Base-by-base conservation (phyloP, 352 stramenopile genomes). In the Phytopythium litorale region DNA sequence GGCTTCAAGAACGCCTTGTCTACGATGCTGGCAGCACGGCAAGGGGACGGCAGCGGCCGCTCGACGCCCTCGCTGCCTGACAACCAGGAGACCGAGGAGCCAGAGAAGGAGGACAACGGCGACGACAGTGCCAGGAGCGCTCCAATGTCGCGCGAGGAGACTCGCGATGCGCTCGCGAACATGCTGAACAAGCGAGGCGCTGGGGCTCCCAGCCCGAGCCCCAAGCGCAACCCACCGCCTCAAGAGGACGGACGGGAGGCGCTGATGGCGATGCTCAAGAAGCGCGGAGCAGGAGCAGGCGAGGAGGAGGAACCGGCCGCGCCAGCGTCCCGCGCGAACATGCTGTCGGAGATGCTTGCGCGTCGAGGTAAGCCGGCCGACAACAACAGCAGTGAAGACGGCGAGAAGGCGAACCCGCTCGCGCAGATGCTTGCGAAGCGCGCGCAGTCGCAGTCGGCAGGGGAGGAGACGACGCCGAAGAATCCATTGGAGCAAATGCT, bases 391-490 rank as follows among this genome's bases (percentile, higher is more conserved):
- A 51, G 23, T 23, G 54, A 63, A 9, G 35, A 50, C 1, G 45
- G 46, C 2, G 71, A 67, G 8, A 73, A 70, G 53, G 69, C 35
- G 7, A 78, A 76, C 56, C 64, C 69, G 28, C 58, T 83, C 16
- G 71, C 76, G 25, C 69, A 69, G 3, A 78, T 79, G 71, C 64
- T 79, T 9, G 56, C 65, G 4, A 74, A 78, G 68, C 64, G 67
- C 46, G 33, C 56, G 50, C 43, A 63, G 18, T 42, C 65, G 7
- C 33, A 40, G 49, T 56, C 51, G 2, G 40, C 65, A 15, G 59
- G 35, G 8, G 42, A 62, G 37, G 62, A 65, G 42, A 37, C 48
- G 11, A 45, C 57, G 4, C 45, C 67, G 49, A 62, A 59, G 16
- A 75, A 75, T 15, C 67, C 64, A 28, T 52, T 75, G 25, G 64